phyloP scores from a whole-genome alignment of 352 stramenopile species.

The Pythium insidiosum region DNA sequence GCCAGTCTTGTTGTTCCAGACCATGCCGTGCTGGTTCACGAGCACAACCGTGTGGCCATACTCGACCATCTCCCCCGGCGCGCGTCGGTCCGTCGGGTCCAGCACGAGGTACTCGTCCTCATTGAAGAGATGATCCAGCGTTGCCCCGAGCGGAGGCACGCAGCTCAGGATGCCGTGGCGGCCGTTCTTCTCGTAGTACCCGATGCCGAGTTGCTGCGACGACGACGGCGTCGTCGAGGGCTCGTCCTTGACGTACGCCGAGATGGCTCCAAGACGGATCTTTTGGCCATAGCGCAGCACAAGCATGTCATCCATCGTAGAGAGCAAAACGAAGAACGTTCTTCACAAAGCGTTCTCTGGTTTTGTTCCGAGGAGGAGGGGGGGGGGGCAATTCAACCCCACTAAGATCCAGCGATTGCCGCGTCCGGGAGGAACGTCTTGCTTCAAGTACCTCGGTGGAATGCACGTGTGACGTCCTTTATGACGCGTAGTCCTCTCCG shows the following conservation, averaged over 20 bases:
- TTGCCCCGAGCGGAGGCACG: conserved; percentile 69
- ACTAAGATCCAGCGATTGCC: no score
- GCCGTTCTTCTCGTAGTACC: conserved; percentile 84
- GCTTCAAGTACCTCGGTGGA: no score
- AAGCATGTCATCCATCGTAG: conserved; percentile 20
- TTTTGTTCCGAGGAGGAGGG: no score
- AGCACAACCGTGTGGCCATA: conserved; percentile 73
- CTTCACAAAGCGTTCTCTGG: no score
- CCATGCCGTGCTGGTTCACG: conserved; percentile 77
- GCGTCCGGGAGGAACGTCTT: neutral
- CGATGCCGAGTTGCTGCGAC: conserved; percentile 33
- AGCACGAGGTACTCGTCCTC: conserved; percentile 79
- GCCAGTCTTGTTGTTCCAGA: conserved; percentile 87
- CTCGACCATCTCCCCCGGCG: conserved; percentile 38
- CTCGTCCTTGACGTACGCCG: conserved; percentile 31
- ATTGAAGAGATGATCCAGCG: conserved; percentile 63
- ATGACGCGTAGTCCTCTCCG: no score
- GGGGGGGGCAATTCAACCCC: no score
- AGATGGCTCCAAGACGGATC: conserved; percentile 47
- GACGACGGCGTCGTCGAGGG: neutral
- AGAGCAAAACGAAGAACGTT: no score
- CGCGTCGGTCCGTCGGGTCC: conserved; percentile 40
- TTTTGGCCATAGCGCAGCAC: conserved; percentile 63
- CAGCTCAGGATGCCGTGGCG: conserved; percentile 78
- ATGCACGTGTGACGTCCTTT: no score